Percentiles rank a stretch among this genome's conserved stretches.
phyloP scores from a whole-genome alignment of 2,329 filamentous ascomycete species.

The Elsinoe necatrix region DNA sequence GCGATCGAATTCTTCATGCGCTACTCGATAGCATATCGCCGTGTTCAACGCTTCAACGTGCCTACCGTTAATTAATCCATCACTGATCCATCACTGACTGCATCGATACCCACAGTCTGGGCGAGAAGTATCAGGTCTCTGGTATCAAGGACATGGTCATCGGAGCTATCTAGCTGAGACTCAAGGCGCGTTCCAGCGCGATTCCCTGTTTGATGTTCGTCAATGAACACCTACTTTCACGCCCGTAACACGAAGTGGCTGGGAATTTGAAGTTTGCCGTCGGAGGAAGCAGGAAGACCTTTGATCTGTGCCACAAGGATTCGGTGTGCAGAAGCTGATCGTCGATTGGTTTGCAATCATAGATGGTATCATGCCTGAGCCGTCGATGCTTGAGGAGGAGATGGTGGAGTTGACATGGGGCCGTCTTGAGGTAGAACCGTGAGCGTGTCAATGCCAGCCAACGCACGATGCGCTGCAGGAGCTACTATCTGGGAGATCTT shows the following conservation, averaged over 20 bases:
- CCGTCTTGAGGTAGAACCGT: neutral
- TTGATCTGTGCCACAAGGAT: neutral
- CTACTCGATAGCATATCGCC: neutral
- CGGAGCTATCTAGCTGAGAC: neutral
- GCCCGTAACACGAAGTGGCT: too few species aligned
- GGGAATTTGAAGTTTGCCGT: neutral
- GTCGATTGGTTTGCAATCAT: neutral
- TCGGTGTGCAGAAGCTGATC: neutral
- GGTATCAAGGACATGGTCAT: slow-evolving; percentile 1
- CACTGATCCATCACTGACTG: neutral
- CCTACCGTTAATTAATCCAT: neutral
- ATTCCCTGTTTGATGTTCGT: too few species aligned
- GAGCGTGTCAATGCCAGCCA: neutral
- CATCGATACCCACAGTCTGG: slow-evolving; percentile 15
- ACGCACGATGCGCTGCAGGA: too few species aligned
- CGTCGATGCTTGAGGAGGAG: neutral
- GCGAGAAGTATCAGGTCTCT: slow-evolving; percentile 13
- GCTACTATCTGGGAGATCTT: too few species aligned
- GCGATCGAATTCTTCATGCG: neutral
- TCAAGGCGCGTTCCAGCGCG: neutral
- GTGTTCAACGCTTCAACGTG: neutral
- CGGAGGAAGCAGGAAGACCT: neutral
- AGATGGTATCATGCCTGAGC: neutral
- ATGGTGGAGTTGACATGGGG: neutral
- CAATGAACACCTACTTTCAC: too few species aligned